Evolutionary conservation across 2,329 filamentous ascomycete species (phyloP).

Genomic region (Aureobasidium sp.): DNA sequence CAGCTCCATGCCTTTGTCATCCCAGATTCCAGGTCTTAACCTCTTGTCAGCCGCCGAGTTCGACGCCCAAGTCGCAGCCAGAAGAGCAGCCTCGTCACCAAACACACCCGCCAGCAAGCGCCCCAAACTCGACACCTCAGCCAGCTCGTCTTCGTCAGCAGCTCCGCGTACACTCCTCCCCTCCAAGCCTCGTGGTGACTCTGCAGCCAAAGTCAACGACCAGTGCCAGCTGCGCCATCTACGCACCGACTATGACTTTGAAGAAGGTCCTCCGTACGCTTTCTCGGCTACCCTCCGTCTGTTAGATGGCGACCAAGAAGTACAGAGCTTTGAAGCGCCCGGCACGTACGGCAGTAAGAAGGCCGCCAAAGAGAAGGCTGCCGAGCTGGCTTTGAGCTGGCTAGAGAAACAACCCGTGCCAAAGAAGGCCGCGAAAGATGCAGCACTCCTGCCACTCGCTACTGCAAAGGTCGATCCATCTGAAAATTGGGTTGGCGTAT

Average conservation of each 20-base stretch:
- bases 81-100: neutral
- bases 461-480: neutral
- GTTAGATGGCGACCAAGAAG: neutral
- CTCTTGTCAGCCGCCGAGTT: neutral
- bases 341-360: slow-evolving; percentile 2
- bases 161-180: neutral
- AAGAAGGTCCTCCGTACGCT: neutral
- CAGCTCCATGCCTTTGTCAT: neutral
- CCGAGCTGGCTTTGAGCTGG: neutral
- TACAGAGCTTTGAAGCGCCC: neutral
- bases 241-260: slow-evolving; percentile 5
- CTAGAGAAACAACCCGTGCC: neutral
- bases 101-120: neutral
- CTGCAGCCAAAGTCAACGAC: slow-evolving; percentile 4
- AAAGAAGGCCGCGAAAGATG: neutral
- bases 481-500: slow-evolving; percentile 10
- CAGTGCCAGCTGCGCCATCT: neutral
- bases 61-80: neutral
- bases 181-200: neutral
- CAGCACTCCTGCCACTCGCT: neutral
- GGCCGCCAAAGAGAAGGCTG: slow-evolving; percentile 6
- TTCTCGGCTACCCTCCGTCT: neutral
- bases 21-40: slow-evolving; percentile 1
- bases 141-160: neutral
- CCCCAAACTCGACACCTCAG: neutral